Evolutionary conservation across 768 basidiomycete species (phyloP).

Genomic region (Lyophyllum shimeji): DNA sequence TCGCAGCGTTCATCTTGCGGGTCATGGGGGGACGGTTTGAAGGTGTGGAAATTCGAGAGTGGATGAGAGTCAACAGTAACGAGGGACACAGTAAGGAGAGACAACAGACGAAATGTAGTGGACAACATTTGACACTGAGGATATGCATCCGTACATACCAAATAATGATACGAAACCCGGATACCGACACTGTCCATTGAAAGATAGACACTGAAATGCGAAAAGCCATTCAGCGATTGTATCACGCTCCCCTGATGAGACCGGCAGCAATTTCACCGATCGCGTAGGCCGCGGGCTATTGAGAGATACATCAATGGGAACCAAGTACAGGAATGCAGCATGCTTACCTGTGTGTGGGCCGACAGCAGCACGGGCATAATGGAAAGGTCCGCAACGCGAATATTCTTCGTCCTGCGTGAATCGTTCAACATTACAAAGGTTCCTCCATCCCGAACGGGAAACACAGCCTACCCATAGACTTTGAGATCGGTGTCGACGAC

Average conservation of each 20-base stretch:
- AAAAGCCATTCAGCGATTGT: neutral
- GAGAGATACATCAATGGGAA: neutral
- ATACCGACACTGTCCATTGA: neutral
- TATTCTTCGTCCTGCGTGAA: slow-evolving; percentile 40
- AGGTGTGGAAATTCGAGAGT: too few species aligned
- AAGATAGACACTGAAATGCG: neutral
- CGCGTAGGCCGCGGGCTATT: slow-evolving; percentile 22
- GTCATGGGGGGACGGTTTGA: too few species aligned
- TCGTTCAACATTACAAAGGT: neutral
- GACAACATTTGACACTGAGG: neutral
- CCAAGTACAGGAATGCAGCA: neutral
- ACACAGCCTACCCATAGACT: slow-evolving; percentile 23
- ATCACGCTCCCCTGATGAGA: slow-evolving; percentile 12
- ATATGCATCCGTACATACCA: neutral
- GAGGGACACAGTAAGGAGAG: too few species aligned
- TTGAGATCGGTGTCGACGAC: slow-evolving; percentile 22
- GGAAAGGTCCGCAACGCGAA: slow-evolving; percentile 47
- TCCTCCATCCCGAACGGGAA: too few species aligned
- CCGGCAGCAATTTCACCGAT: slow-evolving; percentile 24
- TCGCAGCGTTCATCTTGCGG: too few species aligned
- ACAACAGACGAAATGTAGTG: too few species aligned
- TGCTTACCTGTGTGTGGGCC: slow-evolving; percentile 31
- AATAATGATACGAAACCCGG: neutral
- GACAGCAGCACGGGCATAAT: slow-evolving; percentile 40
- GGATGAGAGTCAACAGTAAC: too few species aligned